Base-by-base conservation (phyloP, 768 basidiomycete genomes). In the Collybia mongolica region DNA sequence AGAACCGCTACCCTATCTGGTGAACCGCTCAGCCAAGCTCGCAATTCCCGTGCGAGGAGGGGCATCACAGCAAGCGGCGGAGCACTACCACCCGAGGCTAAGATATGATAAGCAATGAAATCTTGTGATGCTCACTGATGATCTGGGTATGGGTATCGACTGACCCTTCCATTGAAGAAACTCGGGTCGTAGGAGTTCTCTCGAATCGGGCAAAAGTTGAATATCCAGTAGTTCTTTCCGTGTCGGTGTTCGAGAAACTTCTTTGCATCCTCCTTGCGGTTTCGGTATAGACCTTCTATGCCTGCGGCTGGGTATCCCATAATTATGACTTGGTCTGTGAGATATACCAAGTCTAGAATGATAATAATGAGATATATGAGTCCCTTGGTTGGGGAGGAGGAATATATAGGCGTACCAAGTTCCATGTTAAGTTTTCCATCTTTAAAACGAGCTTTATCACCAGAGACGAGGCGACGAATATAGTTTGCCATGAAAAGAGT, bases 251-350 rank as follows among this genome's bases (percentile, higher is more conserved):
- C 82, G 5, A 93, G 74, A 64, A 94, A 93, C 36, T 74, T 77
- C 55, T 83, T 82, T 1, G 85, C 88, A 60, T 94, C 89, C 22
- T 84, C 80, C 32, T 87, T 73, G 28, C 74, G 76, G 60, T 96
- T 96, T 38, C 93, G 78, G 58, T 96, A 96, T 36, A 89, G 63
- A 1, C 85, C 78, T 57, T 91, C 90, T 1, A 93, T 59, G 0
- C 93, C 93, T 1, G 74, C 68, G 0, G 93, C 90, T 0, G 93
- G 93, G 64, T 87, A 93, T 18, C 93, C 93, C 85, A 86, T 87
- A 52, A 87, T 82, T 42, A 90, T 84, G 54, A 92, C 69, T 44
- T 76, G 76, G 58, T 89, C 84, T 0, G 89, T 92, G 5, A 92
- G 77, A 69, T 86, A 83, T 20, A 80, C 80, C 4, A 88, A 70